A percentile compares a stretch with the other conserved stretches of the same genome.
Evolutionary conservation across 164 flowering plant species (phyloP).

Genomic region (Umbellularia californica): DNA sequence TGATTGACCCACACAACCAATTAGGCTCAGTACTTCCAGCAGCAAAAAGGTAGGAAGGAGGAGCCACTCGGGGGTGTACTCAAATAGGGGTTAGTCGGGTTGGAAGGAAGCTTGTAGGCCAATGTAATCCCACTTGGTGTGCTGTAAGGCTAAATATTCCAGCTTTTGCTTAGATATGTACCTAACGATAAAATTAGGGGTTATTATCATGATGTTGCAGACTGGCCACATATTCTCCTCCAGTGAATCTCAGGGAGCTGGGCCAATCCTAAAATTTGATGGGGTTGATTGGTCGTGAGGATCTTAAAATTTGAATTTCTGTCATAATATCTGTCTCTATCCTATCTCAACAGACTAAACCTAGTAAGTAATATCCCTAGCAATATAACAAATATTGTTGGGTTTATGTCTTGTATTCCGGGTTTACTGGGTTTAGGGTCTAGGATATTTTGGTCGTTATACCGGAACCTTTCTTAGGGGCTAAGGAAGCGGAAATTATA

Average conservation of each 20-base stretch:
- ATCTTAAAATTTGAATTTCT: too few relatives aligned
- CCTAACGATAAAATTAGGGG: background rate
- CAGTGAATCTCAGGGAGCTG: background rate
- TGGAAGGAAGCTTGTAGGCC: slow-evolving; percentile 9
- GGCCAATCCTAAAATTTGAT: background rate
- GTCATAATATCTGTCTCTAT: too few relatives aligned
- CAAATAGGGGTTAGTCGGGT: slow-evolving; percentile 3
- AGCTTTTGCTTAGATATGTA: background rate
- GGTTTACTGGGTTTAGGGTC: too few relatives aligned
- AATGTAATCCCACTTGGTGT: background rate
- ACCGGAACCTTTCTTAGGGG: too few relatives aligned
- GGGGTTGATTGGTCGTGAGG: too few relatives aligned
- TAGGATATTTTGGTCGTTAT: too few relatives aligned
- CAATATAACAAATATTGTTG: too few relatives aligned
- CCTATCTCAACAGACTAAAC: too few relatives aligned
- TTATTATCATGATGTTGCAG: background rate
- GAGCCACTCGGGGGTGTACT: background rate
- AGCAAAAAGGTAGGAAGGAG: background rate
- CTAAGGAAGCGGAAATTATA: too few relatives aligned
- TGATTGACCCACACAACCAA: background rate
- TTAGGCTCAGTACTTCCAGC: background rate
- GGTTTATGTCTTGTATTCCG: too few relatives aligned
- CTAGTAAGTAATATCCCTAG: too few relatives aligned
- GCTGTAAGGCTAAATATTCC: background rate
- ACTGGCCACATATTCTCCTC: background rate